Evolutionary conservation across 177 flowering plant species (phyloP), one percentile per base, ranked within the genome.

Genomic region (Vitis hybrid): DNA sequence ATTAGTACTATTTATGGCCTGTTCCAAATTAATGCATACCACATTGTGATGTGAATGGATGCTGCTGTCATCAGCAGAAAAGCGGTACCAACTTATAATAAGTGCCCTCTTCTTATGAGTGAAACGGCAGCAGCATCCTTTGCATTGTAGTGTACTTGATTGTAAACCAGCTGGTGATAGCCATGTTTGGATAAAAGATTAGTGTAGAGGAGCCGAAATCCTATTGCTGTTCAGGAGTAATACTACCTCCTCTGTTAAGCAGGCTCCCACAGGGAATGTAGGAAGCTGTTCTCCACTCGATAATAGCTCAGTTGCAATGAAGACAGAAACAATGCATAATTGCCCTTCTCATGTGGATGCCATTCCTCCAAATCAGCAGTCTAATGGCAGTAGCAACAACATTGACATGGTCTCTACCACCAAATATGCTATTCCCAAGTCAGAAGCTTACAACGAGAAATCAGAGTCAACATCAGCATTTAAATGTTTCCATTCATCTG

Each of bases 261-360:
- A 81, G 82, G 79, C 56, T 52, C 78, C 73, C 3, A 50, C 70
- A 0, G 81, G 72, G 57, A 80, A 73, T 57, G 69, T 74, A 26
- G 76, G 78, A 64, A 74, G 82, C 73, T 73, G 80, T 60, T 81
- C 80, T 68, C 79, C 82, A 3, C 57, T 66, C 12, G 82, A 74
- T 48, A 58, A 73, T 56, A 68, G 80, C 56, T 80, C 77, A 30
- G 78, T 59, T 52, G 74, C 76, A 30, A 66, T 56, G 32, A 82
- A 70, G 66, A 68, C 57, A 50, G 82, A 70, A 45, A 26, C 70
- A 6, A 55, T 70, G 64, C 40, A 62, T 9, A 68, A 71, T 57
- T 60, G 52, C 45, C 74, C 73, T 40, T 72, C 80, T 62, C 65
- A 60, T 63, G 71, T 76, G 50, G 67, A 52, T 60, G 67, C 72